Evolutionary conservation across 306 rosid genomes (phyloP).

Genomic region (Ceratonia siliqua): DNA sequence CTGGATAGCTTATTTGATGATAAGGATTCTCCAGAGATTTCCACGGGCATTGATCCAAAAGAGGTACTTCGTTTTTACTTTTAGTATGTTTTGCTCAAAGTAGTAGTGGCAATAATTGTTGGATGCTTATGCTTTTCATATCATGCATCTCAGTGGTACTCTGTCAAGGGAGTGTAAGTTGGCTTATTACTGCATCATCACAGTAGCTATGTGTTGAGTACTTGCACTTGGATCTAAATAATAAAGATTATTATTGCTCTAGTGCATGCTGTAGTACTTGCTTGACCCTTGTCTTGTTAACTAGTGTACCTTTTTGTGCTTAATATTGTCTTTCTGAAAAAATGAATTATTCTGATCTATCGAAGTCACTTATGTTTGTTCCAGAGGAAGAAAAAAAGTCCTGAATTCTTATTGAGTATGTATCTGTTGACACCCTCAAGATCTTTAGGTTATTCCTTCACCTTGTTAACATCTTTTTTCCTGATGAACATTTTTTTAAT

Average conservation of each 20-base stretch:
- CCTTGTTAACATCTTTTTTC: background rate
- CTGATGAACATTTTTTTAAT: too few relatives aligned
- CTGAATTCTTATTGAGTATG: background rate
- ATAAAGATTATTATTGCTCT: background rate
- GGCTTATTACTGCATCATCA: conserved; percentile 1
- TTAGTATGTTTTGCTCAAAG: background rate
- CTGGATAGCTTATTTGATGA: conserved; percentile 85
- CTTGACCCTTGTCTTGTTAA: background rate
- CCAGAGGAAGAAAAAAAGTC: background rate
- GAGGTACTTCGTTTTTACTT: conserved; percentile 55
- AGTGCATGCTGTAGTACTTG: background rate
- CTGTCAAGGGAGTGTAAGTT: background rate
- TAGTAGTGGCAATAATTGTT: conserved; percentile 1
- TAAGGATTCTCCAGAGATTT: conserved; percentile 52
- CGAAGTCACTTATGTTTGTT: background rate
- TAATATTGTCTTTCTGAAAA: background rate
- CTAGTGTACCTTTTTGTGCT: background rate
- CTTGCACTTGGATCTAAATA: conserved; percentile 5
- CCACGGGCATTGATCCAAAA: conserved; percentile 51
- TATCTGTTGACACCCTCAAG: background rate
- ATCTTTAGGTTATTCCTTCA: background rate
- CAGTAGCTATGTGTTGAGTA: conserved; percentile 6
- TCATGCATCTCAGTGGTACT: background rate
- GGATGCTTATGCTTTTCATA: background rate
- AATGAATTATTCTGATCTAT: background rate